Percentiles rank a stretch among this genome's conserved stretches.
Conservation (phyloP, 73 alveolate genomes). For the Urostyla sp. region DNA sequence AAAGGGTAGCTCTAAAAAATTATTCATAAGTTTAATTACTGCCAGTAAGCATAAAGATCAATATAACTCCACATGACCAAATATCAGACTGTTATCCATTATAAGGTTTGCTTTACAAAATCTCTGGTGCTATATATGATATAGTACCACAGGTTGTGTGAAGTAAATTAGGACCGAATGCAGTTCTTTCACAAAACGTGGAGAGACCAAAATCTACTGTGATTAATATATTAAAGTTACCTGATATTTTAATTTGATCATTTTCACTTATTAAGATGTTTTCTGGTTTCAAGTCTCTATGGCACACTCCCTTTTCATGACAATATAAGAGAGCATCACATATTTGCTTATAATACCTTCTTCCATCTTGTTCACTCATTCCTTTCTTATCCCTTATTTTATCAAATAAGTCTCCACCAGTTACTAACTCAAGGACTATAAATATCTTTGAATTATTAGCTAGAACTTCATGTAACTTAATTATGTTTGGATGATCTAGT, state of each 20-base stretch:
- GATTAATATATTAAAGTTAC: background rate
- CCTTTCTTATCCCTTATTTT: constrained; percentile 7
- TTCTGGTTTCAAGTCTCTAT: constrained; percentile 77
- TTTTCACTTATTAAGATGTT: constrained; percentile 59
- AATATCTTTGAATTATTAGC: constrained; percentile 33
- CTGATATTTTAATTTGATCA: constrained; percentile 16
- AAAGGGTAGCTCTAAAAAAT: constrained; percentile 33
- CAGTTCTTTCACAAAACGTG: background rate
- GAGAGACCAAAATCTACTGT: constrained; percentile 48
- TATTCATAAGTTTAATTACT: background rate
- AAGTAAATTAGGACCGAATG: constrained; percentile 2
- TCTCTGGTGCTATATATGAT: constrained; percentile 82
- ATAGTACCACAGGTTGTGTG: constrained; percentile 74
- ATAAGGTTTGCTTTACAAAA: constrained; percentile 65
- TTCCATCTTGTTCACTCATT: background rate
- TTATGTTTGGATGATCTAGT: constrained; percentile 35
- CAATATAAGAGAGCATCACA: constrained; percentile 44
- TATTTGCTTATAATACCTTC: background rate
- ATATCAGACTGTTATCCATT: constrained; percentile 72
- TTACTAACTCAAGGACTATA: constrained; percentile 22
- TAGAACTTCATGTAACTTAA: constrained; percentile 32
- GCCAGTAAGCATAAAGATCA: constrained; percentile 30
- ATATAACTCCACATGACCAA: constrained; percentile 75
- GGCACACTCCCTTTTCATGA: constrained; percentile 65
- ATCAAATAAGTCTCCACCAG: constrained; percentile 46